Percentiles rank a stretch among this genome's conserved stretches.
Conservation (phyloP, 768 basidiomycete genomes). For the Russula ochroleuca region DNA sequence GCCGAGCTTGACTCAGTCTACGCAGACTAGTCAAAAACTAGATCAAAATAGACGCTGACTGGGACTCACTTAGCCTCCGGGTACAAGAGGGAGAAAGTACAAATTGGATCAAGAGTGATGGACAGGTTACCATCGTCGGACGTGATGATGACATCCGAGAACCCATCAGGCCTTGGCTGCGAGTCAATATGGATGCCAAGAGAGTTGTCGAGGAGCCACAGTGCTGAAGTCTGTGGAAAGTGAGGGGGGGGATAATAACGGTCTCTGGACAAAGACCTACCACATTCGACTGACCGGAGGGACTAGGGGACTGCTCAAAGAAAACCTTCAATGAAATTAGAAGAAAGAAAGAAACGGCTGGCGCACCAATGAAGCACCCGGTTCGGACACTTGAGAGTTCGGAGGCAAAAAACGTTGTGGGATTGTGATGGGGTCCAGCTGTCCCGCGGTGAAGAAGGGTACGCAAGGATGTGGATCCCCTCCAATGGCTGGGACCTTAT, state of each 20-base stretch:
- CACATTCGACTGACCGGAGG: not conserved
- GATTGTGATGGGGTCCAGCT: constrained; percentile 36
- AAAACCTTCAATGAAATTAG: not conserved
- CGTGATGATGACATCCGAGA: constrained; percentile 3
- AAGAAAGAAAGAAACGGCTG: not conserved
- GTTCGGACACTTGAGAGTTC: not conserved
- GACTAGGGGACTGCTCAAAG: not conserved
- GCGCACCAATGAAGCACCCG: not conserved
- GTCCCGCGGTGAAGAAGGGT: constrained; percentile 22
- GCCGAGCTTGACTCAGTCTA: constrained; percentile 17
- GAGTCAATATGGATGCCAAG: not conserved
- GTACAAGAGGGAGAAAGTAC: constrained; percentile 20
- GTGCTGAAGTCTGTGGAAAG: not conserved
- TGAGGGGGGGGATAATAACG: not conserved
- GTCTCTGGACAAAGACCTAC: not conserved
- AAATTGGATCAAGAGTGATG: constrained; percentile 11
- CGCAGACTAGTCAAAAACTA: not conserved
- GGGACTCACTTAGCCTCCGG: constrained; percentile 15
- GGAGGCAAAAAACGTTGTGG: not conserved
- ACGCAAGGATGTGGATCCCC: constrained; percentile 20
- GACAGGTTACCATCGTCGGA: not conserved
- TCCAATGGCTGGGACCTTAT: constrained; percentile 40
- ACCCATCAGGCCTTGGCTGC: constrained; percentile 5
- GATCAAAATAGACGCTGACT: no score
- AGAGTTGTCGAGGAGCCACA: not conserved